These are phyloP conservation scores for Teratosphaeria zuluensis DNA, from an alignment of 2,329 filamentous ascomycete species.

Conservation along the genomic window DNA sequence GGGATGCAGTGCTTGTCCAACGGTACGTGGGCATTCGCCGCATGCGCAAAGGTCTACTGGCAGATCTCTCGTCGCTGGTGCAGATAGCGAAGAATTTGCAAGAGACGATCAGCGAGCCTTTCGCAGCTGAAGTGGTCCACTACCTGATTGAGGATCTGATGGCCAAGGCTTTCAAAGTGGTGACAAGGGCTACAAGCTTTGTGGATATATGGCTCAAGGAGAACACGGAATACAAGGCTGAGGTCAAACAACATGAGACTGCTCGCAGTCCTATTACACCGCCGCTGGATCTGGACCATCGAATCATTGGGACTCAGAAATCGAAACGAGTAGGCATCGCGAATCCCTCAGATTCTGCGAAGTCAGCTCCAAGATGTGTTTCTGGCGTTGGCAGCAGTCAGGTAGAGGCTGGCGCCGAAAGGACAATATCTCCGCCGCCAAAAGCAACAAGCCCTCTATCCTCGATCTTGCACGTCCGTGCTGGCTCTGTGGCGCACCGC, in stretches of 20 bases:
- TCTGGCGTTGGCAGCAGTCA: background rate
- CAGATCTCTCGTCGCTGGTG: slow-evolving; percentile 80
- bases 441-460: background rate
- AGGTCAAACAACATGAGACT: background rate
- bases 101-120: slow-evolving; percentile 52
- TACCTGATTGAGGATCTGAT: slow-evolving; percentile 87
- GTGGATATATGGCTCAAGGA: slow-evolving; percentile 63
- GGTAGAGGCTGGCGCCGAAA: background rate
- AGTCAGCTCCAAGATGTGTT: background rate
- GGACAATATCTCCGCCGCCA: background rate
- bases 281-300: background rate
- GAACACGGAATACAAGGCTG: slow-evolving; percentile 1
- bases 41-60: slow-evolving; percentile 76
- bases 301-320: background rate
- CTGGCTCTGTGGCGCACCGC: slow-evolving; percentile 17
- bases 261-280: background rate
- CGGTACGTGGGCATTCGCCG: slow-evolving; percentile 66
- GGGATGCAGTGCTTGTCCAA: slow-evolving; percentile 67
- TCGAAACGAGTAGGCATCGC: background rate
- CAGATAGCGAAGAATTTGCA: slow-evolving; percentile 81
- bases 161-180: slow-evolving; percentile 83
- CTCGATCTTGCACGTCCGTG: background rate
- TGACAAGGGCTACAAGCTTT: slow-evolving; percentile 83
- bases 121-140: slow-evolving; percentile 51
- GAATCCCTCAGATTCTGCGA: background rate